Evolutionary conservation across 2,329 filamentous ascomycete species (phyloP).

Genomic region (Exutisphaerella laricina): DNA sequence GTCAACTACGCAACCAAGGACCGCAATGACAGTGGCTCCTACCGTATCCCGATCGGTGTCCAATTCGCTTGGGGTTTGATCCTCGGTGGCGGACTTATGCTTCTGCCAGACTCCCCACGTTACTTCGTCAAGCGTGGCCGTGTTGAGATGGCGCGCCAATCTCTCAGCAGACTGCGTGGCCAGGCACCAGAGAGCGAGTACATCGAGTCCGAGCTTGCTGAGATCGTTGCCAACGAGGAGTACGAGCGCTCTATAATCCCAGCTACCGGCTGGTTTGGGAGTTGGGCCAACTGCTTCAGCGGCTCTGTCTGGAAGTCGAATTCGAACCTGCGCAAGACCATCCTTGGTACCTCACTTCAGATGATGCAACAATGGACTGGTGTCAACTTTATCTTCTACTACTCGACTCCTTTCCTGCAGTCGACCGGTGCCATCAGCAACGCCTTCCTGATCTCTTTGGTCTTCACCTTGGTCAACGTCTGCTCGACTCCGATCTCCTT

Average conservation of each 20-base stretch:
- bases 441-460: conserved; percentile 74
- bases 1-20: conserved; percentile 67
- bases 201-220: conserved; percentile 71
- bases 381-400: conserved; percentile 83
- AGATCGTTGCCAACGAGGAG: conserved; percentile 85
- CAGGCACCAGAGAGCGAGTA: conserved; percentile 67
- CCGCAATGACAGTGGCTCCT: conserved; percentile 58
- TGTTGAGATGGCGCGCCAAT: conserved; percentile 57
- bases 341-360: conserved; percentile 45
- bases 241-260: conserved; percentile 70
- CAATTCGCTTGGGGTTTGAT: conserved; percentile 78
- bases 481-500: conserved; percentile 80
- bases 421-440: conserved; percentile 69
- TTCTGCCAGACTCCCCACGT: conserved; percentile 79
- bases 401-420: conserved; percentile 76
- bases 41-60: conserved; percentile 74
- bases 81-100: conserved; percentile 63
- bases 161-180: conserved; percentile 65
- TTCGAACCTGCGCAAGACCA: conserved; percentile 46
- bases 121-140: conserved; percentile 76
- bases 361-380: conserved; percentile 62
- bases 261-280: conserved; percentile 56
- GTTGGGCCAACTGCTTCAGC: conserved; percentile 62
- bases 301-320: conserved; percentile 48
- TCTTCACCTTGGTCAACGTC: conserved; percentile 86